These are phyloP conservation scores for Cicer arietinum DNA, from an alignment of 306 rosid genomes.

Conservation along the genomic window DNA sequence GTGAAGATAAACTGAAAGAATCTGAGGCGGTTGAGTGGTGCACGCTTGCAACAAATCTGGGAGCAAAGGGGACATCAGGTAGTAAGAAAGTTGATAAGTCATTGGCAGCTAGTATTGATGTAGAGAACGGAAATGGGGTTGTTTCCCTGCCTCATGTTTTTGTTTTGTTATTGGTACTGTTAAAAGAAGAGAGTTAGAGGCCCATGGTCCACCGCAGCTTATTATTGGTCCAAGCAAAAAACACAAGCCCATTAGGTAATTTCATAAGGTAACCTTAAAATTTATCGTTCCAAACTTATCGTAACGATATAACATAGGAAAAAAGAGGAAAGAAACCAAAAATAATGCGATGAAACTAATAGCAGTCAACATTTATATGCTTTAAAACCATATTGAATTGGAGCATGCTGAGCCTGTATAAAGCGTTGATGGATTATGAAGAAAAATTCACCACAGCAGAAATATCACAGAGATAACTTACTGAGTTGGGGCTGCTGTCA, in stretches of 20 bases:
- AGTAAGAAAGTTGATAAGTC: constrained; percentile 62
- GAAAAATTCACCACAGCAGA: constrained; percentile 24
- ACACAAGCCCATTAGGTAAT: no score
- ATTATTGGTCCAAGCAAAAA: no score
- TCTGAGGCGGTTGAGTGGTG: constrained; percentile 57
- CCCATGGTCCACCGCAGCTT: no score
- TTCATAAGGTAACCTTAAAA: no score
- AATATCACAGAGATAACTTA: constrained; percentile 42
- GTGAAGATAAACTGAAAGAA: constrained; percentile 60
- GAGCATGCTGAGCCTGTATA: background rate
- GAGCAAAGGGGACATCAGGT: constrained; percentile 61
- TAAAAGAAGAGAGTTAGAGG: no score
- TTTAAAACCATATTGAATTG: constrained; percentile 23
- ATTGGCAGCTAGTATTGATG: constrained; percentile 45
- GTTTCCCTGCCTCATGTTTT: constrained; percentile 34
- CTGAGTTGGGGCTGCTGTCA: constrained; percentile 82
- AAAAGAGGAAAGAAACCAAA: constrained; percentile 5
- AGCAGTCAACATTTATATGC: constrained; percentile 28
- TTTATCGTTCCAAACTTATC: no score
- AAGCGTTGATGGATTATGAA: constrained; percentile 23
- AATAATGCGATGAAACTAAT: constrained; percentile 14
- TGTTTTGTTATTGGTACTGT: no score
- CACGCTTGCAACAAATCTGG: constrained; percentile 46
- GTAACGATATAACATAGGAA: constrained; percentile 5
- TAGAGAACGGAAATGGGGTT: constrained; percentile 56